phyloP scores from a whole-genome alignment of 2,329 filamentous ascomycete species.

The Ceratocystis ficicola region DNA sequence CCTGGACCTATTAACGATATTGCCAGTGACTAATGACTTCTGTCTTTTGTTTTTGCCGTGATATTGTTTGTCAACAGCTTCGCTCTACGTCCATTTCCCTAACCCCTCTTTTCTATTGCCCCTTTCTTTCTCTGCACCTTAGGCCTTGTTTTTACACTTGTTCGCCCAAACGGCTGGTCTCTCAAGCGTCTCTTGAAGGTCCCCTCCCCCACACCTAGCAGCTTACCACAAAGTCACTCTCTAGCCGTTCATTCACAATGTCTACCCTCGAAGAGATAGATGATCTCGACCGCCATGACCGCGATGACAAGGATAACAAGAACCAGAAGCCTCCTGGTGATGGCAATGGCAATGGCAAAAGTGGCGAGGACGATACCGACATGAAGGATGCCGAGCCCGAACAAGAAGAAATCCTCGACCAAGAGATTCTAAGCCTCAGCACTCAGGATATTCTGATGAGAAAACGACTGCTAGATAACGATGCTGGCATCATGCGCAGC shows the following conservation, averaged over 20 bases:
- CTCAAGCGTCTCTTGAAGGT: not conserved
- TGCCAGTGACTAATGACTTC: too few species aligned
- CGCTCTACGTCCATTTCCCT: not conserved
- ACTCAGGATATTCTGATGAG: slow-evolving; percentile 91
- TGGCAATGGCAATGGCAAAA: slow-evolving; percentile 33
- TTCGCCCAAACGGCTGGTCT: not conserved
- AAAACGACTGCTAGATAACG: slow-evolving; percentile 87
- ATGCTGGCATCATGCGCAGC: slow-evolving; percentile 96
- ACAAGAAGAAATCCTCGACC: slow-evolving; percentile 75
- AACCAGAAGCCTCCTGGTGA: slow-evolving; percentile 29
- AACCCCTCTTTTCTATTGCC: not conserved
- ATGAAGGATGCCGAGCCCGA: slow-evolving; percentile 79
- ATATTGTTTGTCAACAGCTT: not conserved
- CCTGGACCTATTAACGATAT: not conserved
- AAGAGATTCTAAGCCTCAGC: slow-evolving; percentile 83
- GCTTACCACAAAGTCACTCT: slow-evolving; percentile 26
- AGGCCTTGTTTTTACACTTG: not conserved
- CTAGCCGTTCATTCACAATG: slow-evolving; percentile 39
- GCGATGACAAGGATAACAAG: slow-evolving; percentile 40
- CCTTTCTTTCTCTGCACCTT: not conserved
- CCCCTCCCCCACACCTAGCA: not conserved
- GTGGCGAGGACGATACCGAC: slow-evolving; percentile 64
- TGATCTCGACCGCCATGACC: slow-evolving; percentile 69
- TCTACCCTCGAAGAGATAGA: slow-evolving; percentile 87
- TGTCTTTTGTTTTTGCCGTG: not conserved